phyloP scores from a whole-genome alignment of 495 filamentous ascomycete species.

The Monascus purpureus region DNA sequence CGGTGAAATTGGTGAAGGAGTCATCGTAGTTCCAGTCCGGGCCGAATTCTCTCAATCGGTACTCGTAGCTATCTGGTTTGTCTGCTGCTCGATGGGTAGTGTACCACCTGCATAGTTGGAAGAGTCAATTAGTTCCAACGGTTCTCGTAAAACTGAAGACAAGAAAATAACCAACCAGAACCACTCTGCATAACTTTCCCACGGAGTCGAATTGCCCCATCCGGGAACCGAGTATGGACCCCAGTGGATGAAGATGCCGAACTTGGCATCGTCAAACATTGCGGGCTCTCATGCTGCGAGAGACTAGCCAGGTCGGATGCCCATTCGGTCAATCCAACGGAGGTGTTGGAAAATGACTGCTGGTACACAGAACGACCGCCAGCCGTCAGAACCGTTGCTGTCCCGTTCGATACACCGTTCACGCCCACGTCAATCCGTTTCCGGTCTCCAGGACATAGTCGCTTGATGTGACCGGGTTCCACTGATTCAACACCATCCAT shows the following conservation, averaged over 20 bases:
- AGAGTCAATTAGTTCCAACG: no score
- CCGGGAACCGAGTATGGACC: conserved; percentile 39
- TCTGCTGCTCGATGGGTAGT: conserved; percentile 16
- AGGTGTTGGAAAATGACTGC: conserved; percentile 17
- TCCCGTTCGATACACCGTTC: conserved; percentile 6
- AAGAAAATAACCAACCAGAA: no score
- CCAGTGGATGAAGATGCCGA: conserved; percentile 46
- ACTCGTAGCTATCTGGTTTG: conserved; percentile 26
- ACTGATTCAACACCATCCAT: conserved; percentile 26
- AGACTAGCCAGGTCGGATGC: conserved; percentile 23
- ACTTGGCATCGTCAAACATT: conserved; percentile 42
- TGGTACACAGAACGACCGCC: conserved; percentile 10
- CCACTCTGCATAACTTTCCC: conserved; percentile 43
- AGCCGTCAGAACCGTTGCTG: conserved; percentile 15
- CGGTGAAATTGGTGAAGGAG: conserved; percentile 40
- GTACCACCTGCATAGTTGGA: conserved; percentile 30
- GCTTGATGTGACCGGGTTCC: conserved; percentile 24
- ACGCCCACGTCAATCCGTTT: conserved; percentile 34
- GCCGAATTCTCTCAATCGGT: conserved; percentile 37
- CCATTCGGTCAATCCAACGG: conserved; percentile 22
- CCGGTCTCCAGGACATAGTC: conserved; percentile 39
- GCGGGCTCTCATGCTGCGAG: conserved; percentile 39
- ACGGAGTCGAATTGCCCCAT: conserved; percentile 35
- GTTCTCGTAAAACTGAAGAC: no score
- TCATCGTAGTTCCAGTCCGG: conserved; percentile 39